phyloP scores from a whole-genome alignment of 2,329 filamentous ascomycete genomes.

The Trichoderma atroviride region DNA sequence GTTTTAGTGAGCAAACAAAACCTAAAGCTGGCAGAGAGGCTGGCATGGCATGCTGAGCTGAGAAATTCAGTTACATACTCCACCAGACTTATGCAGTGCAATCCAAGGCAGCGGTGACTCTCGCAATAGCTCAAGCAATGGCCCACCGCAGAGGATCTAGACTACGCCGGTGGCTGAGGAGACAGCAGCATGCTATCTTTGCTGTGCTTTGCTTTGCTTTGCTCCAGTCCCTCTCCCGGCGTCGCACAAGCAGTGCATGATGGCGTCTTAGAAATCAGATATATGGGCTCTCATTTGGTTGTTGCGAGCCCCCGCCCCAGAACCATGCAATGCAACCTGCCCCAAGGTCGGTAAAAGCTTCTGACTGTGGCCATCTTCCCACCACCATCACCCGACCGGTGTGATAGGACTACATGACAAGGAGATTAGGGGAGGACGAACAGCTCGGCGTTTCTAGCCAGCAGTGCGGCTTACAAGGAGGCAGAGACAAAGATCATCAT shows the following conservation, averaged over 20 bases:
- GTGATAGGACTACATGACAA: conserved; percentile 1
- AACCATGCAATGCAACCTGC: neutral
- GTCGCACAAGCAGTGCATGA: neutral
- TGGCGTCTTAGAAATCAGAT: neutral
- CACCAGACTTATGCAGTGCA: neutral
- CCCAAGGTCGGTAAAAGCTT: conserved; percentile 2
- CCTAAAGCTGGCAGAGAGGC: neutral
- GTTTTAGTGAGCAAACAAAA: neutral
- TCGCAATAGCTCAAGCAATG: neutral
- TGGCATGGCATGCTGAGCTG: neutral
- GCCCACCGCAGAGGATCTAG: neutral
- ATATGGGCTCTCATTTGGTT: neutral
- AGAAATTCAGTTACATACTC: neutral
- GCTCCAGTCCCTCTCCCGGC: neutral
- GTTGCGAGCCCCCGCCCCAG: neutral
- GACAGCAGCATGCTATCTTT: neutral
- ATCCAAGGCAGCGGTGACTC: neutral
- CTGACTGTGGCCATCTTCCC: neutral
- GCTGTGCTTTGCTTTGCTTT: neutral
- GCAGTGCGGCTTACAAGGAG: neutral
- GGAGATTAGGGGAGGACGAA: neutral
- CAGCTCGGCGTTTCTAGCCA: neutral
- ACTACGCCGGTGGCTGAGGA: neutral
- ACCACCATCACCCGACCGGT: neutral
- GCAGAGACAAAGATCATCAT: neutral